Evolutionary conservation across 768 basidiomycete genomes (phyloP), one percentile per base, ranked within the genome.

Genomic region (Chalciporus chontae): DNA sequence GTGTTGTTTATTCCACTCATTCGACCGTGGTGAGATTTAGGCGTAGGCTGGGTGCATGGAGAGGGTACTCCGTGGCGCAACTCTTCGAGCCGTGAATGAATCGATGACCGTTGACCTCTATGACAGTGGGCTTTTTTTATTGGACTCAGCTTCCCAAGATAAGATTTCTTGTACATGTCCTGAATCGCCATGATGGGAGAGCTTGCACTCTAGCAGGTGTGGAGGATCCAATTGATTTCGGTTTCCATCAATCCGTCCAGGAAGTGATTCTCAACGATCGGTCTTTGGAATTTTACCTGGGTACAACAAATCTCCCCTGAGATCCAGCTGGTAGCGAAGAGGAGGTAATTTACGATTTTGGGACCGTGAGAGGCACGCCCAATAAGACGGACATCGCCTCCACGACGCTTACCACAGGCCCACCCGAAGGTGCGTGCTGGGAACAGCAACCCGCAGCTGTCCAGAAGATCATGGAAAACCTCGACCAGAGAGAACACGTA

Each of bases 401-500:
- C 48, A 50, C 58, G 40, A 58, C 66, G 52, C 56, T 40, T 51
- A 54, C 40, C 18, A 47, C 52, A 43, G 29, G 48, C 32, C 7
- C 46, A 62, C 50, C 43, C 53, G 47, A 55, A 47, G 48, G 47
- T 50, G 63, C 50, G 56, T 54, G 54, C 58, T 62, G 53, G 60
- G 40, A 54, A 43, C 54, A 42, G 53, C 62, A 57, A 31, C 45
- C 47, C 55, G 55, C 62, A 57, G 51, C 48, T 6, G 41, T 48
- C 50, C 29, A 50, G 19, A 53, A 48, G 40, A 59, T 44, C 56
- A 67, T 65, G 67, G 53, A 67, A 19, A 54, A 54, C 58, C 36
- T 53, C 47, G 60, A 67, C 68, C 69, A 57, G 53, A 54, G 34
- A 44, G 66, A 47, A 23, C 69, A 62, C 68, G 50, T 62, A 47